Percentiles rank a stretch among this genome's conserved stretches.
Conservation (phyloP, 225 moss, liverwort and hornwort species). For the Physcomitrellopsis africana region DNA sequence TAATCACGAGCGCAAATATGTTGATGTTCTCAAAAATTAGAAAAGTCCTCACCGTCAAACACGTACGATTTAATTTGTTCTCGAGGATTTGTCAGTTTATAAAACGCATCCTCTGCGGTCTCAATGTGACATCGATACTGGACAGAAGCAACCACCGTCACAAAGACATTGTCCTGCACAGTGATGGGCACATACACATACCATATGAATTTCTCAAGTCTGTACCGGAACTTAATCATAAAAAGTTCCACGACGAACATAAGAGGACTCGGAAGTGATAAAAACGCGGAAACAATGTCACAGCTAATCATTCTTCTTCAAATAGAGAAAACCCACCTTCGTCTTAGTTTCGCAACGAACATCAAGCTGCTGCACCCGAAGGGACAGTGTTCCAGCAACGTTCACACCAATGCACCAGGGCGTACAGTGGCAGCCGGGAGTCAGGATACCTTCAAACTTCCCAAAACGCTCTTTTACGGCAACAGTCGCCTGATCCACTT, state of each 20-base stretch:
- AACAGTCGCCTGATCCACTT: slow-evolving; percentile 81
- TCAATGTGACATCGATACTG: slow-evolving; percentile 74
- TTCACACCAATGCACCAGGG: slow-evolving; percentile 74
- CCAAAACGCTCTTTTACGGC: slow-evolving; percentile 76
- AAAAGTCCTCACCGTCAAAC: slow-evolving; percentile 66
- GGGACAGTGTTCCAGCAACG: slow-evolving; percentile 71
- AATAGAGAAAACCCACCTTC: slow-evolving; percentile 43
- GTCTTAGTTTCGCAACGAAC: slow-evolving; percentile 94
- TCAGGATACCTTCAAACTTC: slow-evolving; percentile 54
- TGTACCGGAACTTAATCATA: background rate
- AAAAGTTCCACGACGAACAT: too few species aligned
- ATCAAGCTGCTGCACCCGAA: slow-evolving; percentile 91
- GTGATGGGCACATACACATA: background rate
- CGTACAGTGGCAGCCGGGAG: slow-evolving; percentile 75
- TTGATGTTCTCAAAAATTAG: background rate
- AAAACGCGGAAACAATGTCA: background rate
- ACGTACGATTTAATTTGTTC: slow-evolving; percentile 90
- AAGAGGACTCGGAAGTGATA: background rate
- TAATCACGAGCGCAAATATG: too few species aligned
- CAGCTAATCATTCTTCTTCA: background rate
- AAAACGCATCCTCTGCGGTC: slow-evolving; percentile 80
- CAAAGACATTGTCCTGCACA: slow-evolving; percentile 88
- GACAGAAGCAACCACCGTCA: slow-evolving; percentile 84
- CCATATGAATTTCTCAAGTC: background rate
- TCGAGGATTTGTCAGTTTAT: slow-evolving; percentile 77